Evolutionary conservation across 176 grass and related monocot species (phyloP).

Genomic region (Avena atlantica): DNA sequence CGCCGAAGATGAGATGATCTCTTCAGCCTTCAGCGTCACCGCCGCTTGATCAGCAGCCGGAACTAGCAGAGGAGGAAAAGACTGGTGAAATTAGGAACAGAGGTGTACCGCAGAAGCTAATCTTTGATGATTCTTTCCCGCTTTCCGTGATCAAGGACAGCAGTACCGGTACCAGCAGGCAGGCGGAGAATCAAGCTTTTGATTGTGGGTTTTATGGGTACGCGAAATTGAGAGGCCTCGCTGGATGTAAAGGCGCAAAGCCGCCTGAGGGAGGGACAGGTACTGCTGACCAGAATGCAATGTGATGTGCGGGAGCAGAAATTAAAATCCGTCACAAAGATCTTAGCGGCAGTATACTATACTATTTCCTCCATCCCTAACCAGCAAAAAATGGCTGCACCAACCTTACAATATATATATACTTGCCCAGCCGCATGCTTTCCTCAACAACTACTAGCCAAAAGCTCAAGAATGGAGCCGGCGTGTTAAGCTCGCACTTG

Average conservation of each 20-base stretch:
- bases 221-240: background rate
- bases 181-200: slow-evolving; percentile 6
- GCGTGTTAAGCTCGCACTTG: background rate
- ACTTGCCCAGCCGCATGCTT: slow-evolving; percentile 6
- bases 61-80: background rate
- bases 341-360: background rate
- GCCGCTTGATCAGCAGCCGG: background rate
- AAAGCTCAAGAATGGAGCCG: background rate
- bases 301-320: slow-evolving; percentile 16
- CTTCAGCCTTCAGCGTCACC: background rate
- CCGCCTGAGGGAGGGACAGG: slow-evolving; percentile 28
- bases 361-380: slow-evolving; percentile 1
- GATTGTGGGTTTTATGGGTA: background rate
- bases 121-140: background rate
- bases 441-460: background rate
- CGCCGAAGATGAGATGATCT: background rate
- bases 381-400: slow-evolving; percentile 12
- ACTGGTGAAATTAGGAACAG: background rate
- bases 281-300: slow-evolving; percentile 10
- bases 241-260: slow-evolving; percentile 36
- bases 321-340: slow-evolving; percentile 6
- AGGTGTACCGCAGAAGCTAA: background rate
- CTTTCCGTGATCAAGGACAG: slow-evolving; percentile 25
- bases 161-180: background rate
- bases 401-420: slow-evolving; percentile 20